Percentiles rank a stretch among this genome's conserved stretches.
Evolutionary conservation across 108 stramenopile genomes (phyloP).

Genomic region (Stephanodiscus triporus): DNA sequence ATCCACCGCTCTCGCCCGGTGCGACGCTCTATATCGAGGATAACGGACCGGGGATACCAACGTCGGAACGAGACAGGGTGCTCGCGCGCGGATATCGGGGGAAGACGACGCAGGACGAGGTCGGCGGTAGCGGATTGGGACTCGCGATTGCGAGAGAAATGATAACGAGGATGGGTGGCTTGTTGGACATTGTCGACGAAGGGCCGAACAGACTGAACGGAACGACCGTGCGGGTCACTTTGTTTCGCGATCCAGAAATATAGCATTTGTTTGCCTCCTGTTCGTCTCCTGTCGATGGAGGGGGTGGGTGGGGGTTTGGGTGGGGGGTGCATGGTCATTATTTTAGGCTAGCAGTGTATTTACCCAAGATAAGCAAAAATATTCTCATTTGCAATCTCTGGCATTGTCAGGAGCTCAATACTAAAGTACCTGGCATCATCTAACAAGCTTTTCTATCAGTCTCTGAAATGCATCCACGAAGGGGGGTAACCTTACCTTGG

Average conservation of each 20-base stretch:
- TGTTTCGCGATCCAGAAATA: conserved; percentile 39
- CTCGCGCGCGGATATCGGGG: conserved; percentile 81
- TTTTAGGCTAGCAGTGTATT: no score
- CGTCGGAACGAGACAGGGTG: conserved; percentile 60
- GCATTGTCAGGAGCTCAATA: no score
- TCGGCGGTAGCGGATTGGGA: conserved; percentile 74
- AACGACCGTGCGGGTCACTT: conserved; percentile 40
- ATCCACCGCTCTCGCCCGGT: conserved; percentile 52
- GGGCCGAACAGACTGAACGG: conserved; percentile 47
- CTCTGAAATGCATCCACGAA: no score
- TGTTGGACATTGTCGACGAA: conserved; percentile 47
- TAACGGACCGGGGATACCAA: conserved; percentile 83
- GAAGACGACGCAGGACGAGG: conserved; percentile 31
- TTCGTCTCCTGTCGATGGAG: no score
- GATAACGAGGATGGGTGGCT: conserved; percentile 74
- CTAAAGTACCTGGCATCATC: no score
- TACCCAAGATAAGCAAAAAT: no score
- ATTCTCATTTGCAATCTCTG: no score
- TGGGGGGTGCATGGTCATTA: no score
- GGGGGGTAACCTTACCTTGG: no score
- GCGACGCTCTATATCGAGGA: conserved; percentile 80
- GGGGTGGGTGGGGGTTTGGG: no score
- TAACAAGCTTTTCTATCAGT: no score
- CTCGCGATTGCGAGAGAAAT: conserved; percentile 64
- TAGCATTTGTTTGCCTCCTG: no score